Base-by-base conservation (phyloP, 495 filamentous ascomycete species). In the Talaromyces wortmannii region DNA sequence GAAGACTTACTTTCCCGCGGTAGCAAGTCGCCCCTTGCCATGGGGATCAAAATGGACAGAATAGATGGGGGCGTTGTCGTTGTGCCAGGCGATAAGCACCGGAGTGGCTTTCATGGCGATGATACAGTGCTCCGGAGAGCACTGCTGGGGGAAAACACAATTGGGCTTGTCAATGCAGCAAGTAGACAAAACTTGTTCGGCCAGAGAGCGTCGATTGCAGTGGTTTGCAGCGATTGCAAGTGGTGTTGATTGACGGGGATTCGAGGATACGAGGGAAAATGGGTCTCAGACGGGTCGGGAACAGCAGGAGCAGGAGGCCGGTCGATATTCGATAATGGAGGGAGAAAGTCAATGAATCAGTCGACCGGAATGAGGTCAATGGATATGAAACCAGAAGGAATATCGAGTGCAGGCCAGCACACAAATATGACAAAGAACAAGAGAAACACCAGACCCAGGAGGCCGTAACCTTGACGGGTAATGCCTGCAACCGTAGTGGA, bases 31-130 rank as follows among this genome's bases (percentile, higher is more conserved):
- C 50, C 89, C 89, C 71, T 92, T 97, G 59, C 92, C 91, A 72
- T 94, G 84, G 58, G 89, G 89, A 63, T 97, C 90, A 70, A 97
- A 97, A 72, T 97, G 91, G 60, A 89, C 88, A 31, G 92, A 96
- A 69, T 96, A 97, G 60, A 97, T 92, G 48, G 92, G 92, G 59
- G 87, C 80, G 72, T 95, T 95, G 60, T 92, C 89, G 61, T 95
- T 89, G 70, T 97, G 95, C 94, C 94, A 97, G 70, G 90, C 86
- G 67, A 96, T 88, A 58, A 96, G 88, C 53, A 97, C 78, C 61
- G 92, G 90, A 62, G 89, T 83, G 58, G 89, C 88, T 79, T 90
- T 95, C 91, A 96, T 96, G 62, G 64, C 83, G 75, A 67, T 8
- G 15, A 17, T 31, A 53, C 52, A 53, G 52, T 53, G 53, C 53